These are phyloP conservation scores for Dendryphion nanum DNA, from an alignment of 2,329 filamentous ascomycete genomes.

Conservation along the genomic window DNA sequence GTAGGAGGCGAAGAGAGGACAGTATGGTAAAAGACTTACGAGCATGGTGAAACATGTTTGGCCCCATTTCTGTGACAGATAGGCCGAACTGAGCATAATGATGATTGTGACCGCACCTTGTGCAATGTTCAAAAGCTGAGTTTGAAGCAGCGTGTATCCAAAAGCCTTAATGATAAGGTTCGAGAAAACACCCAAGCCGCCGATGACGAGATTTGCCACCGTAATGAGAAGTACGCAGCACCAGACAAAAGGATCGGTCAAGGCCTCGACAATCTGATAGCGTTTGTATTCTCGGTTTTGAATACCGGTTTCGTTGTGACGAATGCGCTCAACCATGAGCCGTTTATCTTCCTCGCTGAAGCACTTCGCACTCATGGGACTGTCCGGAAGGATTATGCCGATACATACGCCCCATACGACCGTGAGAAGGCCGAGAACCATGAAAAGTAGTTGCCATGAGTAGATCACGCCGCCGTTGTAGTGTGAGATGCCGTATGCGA, in stretches of 20 bases:
- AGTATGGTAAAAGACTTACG: conserved; percentile 8
- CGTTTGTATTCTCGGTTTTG: conserved; percentile 28
- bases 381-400: conserved; percentile 33
- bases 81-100: conserved; percentile 23
- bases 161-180: conserved; percentile 32
- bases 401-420: conserved; percentile 26
- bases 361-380: conserved; percentile 32
- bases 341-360: conserved; percentile 37
- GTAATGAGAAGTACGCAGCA: conserved; percentile 21
- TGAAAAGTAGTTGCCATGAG: conserved; percentile 46
- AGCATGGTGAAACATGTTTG: conserved; percentile 23
- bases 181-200: conserved; percentile 38
- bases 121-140: conserved; percentile 30
- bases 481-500: conserved; percentile 39
- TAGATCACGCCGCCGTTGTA: conserved; percentile 20
- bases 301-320: conserved; percentile 35
- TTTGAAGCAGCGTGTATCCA: conserved; percentile 25
- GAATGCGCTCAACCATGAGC: conserved; percentile 36
- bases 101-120: conserved; percentile 23
- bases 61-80: conserved; percentile 11
- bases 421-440: conserved; percentile 42
- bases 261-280: conserved; percentile 20
- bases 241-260: conserved; percentile 22
- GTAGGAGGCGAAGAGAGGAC: background rate
- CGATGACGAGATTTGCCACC: conserved; percentile 26